These are phyloP conservation scores for Pulveroboletus sp. DNA, from an alignment of 768 basidiomycete species.

Conservation along the genomic window DNA sequence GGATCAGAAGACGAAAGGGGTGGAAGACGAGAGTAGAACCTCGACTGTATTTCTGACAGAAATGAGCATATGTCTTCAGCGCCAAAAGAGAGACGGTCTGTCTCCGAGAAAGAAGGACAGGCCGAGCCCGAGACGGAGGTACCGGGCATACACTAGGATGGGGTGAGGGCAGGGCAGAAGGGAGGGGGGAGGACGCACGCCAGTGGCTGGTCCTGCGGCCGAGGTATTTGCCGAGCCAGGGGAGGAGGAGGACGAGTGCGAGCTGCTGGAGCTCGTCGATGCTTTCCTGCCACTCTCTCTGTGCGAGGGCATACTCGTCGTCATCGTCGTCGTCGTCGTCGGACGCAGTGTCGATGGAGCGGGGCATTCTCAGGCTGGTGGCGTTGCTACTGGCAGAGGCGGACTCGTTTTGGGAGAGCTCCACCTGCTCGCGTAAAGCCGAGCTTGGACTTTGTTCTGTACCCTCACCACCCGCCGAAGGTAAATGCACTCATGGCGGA, in stretches of 20 bases:
- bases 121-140: constrained; percentile 58
- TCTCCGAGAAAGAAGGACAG: constrained; percentile 60
- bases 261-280: constrained; percentile 80
- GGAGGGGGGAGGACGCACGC: constrained; percentile 49
- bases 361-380: constrained; percentile 50
- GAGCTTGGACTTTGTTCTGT: constrained; percentile 10
- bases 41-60: constrained; percentile 26
- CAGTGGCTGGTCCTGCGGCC: constrained; percentile 84
- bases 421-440: constrained; percentile 9
- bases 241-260: constrained; percentile 73
- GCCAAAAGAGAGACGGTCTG: constrained; percentile 14
- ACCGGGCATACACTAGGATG: constrained; percentile 64
- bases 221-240: constrained; percentile 84
- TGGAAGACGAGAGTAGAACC: constrained; percentile 28
- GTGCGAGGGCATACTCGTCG: constrained; percentile 71
- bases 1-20: constrained; percentile 40
- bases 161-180: constrained; percentile 11
- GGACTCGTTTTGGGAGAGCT: constrained; percentile 12
- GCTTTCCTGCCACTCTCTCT: constrained; percentile 93
- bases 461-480: constrained; percentile 14
- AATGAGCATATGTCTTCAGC: constrained; percentile 17
- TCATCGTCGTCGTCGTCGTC: constrained; percentile 60
- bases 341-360: constrained; percentile 58
- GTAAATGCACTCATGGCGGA: constrained; percentile 55
- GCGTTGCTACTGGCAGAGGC: constrained; percentile 8